Evolutionary conservation across 495 filamentous ascomycete species (phyloP), one percentile per base, ranked within the genome.

Genomic region (Glonium stellatum): DNA sequence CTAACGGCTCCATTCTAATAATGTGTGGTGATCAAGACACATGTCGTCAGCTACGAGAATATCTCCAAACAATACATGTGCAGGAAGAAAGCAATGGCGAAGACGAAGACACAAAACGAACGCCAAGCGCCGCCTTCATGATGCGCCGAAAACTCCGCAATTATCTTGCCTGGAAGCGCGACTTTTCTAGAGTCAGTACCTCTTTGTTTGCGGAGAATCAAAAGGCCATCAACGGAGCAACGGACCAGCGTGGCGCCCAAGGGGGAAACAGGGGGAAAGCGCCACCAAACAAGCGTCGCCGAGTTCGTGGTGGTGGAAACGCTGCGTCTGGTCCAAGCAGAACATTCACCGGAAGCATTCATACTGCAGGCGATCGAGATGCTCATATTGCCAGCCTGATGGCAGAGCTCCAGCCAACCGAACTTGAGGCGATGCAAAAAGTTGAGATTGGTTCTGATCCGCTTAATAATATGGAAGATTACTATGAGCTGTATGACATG

Each of bases 1-100:
- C 92, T 4, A 96, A 91, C 69, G 87, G 87, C 44, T 90, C 89
- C 1, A 89, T 95, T 44, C 72, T 98, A 37, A 88, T 98, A 62
- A 97, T 98, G 93, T 97, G 95, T 68, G 85, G 84, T 12, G 95
- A 96, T 67, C 83, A 88, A 66, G 84, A 84, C 50, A 95, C 90
- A 15, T 96, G 90, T 68, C 83, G 86, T 11, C 93, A 98, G 66
- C 78, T 98, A 34, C 83, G 91, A 44, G 92, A 97, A 68, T 97
- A 89, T 69, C 77, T 98, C 35, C 87, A 92, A 64, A 89, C 83
- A 2, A 96, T 97, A 92, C 82, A 93, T 70, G 80, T 90, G n/a
- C 76, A 84, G 5, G 74, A 81, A n/a, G 66, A 77, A 21, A 73
- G 76, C 39, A 58, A 64, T 4, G 66, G 69, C 22, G 69, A 65